Base-by-base conservation (phyloP, 306 rosid genomes). In the Malus fusca region DNA sequence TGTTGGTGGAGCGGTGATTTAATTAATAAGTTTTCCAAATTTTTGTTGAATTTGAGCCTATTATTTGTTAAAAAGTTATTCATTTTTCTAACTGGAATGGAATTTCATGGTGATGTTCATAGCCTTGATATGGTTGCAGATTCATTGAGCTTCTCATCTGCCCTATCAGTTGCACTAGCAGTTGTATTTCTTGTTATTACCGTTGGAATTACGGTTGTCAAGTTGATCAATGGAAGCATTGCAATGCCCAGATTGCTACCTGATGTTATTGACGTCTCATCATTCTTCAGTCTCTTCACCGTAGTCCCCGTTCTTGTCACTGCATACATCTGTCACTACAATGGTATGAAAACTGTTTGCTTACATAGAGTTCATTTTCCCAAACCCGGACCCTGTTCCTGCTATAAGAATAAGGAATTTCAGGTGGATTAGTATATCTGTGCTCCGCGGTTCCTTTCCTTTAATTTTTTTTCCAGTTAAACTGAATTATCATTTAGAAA, bases 141-240 rank as follows among this genome's bases (percentile, higher is more conserved):
- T 90, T 93, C 98, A 56, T 82, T 93, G 86, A 90, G 91, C 56
- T 93, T 83, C 84, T 89, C 97, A 4, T 93, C 98, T 66, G 95
- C 98, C 11, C 70, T 93, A 77, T 93, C 98, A 37, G 84, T 93
- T 84, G 98, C 71, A 21, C 85, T 93, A 75, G 98, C 98, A 71
- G 83, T 90, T 82, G 87, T 80, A 66, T 93, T 90, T 83, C 98
- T 93, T 72, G 89, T 89, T 62, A 89, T 93, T 71, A 93, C 98
- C 30, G 83, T 90, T 72, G 98, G 97, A 74, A 93, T 93, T 66
- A 78, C 98, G 31, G 77, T 90, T 19, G 31, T 90, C 82, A 93
- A 93, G 88, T 85, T 93, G 81, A 15, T 81, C 37, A 85, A 79
- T 71, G 95, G 95, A 74, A 90, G 95, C 74, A 53, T 93, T 80